Conservation (phyloP, 768 basidiomycete species). For the Lentinula edodes region DNA sequence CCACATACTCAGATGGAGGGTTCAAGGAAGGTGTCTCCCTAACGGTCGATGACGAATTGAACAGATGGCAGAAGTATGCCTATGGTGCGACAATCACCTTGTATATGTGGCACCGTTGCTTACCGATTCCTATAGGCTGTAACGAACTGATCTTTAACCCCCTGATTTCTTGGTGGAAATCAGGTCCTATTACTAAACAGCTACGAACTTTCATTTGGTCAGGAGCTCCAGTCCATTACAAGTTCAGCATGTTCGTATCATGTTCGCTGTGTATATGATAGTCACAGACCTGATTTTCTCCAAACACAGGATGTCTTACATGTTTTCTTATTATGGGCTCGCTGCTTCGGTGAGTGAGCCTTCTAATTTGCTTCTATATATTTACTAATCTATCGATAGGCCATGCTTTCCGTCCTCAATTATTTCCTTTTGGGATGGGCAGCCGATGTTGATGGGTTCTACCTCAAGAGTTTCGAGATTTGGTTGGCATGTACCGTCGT, state of each 20-base stretch:
- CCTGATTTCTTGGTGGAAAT: slow-evolving; percentile 65
- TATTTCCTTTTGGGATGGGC: slow-evolving; percentile 65
- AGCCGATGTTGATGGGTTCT: slow-evolving; percentile 62
- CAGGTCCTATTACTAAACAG: slow-evolving; percentile 82
- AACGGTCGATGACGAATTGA: slow-evolving; percentile 86
- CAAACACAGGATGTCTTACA: slow-evolving; percentile 45
- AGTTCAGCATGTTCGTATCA: slow-evolving; percentile 52
- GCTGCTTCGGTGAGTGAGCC: slow-evolving; percentile 3
- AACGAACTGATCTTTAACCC: slow-evolving; percentile 86
- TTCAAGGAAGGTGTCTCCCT: slow-evolving; percentile 92
- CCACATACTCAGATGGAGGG: slow-evolving; percentile 76
- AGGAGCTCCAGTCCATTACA: slow-evolving; percentile 73
- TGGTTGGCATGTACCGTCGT: slow-evolving; percentile 71
- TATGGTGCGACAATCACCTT: slow-evolving; percentile 44
- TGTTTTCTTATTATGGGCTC: slow-evolving; percentile 40
- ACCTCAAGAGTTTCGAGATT: slow-evolving; percentile 68
- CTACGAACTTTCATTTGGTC: slow-evolving; percentile 76
- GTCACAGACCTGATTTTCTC: not conserved
- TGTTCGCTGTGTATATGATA: no score
- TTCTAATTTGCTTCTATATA: not conserved
- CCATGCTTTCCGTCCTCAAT: slow-evolving; percentile 58
- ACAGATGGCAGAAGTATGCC: slow-evolving; percentile 88
- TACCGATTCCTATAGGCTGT: slow-evolving; percentile 36
- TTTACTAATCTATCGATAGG: slow-evolving; percentile 61
- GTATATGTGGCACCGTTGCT: not conserved